A percentile compares a stretch with the other conserved stretches of the same genome.
These are phyloP conservation scores for Paxillus involutus DNA, from an alignment of 768 basidiomycete genomes.

Conservation along the genomic window DNA sequence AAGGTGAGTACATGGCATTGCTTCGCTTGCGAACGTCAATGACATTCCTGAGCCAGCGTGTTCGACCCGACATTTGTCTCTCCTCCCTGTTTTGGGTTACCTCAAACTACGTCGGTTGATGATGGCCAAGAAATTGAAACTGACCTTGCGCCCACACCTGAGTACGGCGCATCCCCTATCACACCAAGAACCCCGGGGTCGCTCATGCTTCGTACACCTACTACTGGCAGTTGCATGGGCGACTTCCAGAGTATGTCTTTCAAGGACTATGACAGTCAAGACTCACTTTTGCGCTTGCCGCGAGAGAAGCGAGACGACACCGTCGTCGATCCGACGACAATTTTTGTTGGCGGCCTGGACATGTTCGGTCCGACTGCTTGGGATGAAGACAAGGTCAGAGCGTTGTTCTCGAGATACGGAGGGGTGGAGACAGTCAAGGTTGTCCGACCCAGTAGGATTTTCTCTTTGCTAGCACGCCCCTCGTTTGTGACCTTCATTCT, in stretches of 20 bases:
- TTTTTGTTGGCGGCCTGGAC: slow-evolving; percentile 79
- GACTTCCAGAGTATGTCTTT: slow-evolving; percentile 32
- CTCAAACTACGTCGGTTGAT: slow-evolving; percentile 15
- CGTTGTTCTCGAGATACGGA: slow-evolving; percentile 64
- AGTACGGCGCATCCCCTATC: slow-evolving; percentile 46
- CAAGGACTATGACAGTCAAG: slow-evolving; percentile 20
- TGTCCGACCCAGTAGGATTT: slow-evolving; percentile 57
- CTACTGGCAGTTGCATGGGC: slow-evolving; percentile 35
- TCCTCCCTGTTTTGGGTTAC: slow-evolving; percentile 12
- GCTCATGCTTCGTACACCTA: slow-evolving; percentile 50
- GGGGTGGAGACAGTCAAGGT: slow-evolving; percentile 65
- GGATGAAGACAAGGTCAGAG: slow-evolving; percentile 62
- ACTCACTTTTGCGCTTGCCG: slow-evolving; percentile 19
- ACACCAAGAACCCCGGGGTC: slow-evolving; percentile 52
- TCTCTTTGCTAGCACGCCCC: not conserved
- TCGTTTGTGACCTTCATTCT: not conserved
- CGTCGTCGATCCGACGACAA: slow-evolving; percentile 61
- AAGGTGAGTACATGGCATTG: slow-evolving; percentile 11
- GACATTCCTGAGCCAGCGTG: slow-evolving; percentile 11
- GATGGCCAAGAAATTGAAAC: slow-evolving; percentile 38
- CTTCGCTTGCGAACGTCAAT: slow-evolving; percentile 2
- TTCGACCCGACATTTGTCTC: slow-evolving; percentile 6
- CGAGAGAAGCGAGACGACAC: slow-evolving; percentile 30
- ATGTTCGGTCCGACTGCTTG: slow-evolving; percentile 62
- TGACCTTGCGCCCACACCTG: slow-evolving; percentile 42